Conservation (phyloP, 306 rosid genomes). For the Dicorynia guianensis region DNA sequence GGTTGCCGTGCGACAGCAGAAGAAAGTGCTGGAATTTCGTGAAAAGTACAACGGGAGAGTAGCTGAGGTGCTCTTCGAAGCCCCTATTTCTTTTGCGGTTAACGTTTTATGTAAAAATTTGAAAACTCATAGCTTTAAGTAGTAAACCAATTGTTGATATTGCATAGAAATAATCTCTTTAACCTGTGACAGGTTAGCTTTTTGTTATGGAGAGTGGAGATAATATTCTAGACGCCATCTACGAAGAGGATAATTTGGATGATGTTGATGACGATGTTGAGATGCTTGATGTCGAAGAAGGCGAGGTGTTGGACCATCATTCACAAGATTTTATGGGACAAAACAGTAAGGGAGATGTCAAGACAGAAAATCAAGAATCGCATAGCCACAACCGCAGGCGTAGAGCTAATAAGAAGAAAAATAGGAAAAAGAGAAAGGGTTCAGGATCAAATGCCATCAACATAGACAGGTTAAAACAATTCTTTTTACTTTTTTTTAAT, state of each 20-base stretch:
- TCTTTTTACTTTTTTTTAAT: background rate
- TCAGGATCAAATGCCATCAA: constrained; percentile 45
- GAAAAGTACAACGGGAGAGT: too few species aligned
- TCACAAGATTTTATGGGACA: constrained; percentile 37
- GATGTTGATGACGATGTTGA: constrained; percentile 68
- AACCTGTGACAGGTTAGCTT: background rate
- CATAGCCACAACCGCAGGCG: constrained; percentile 49
- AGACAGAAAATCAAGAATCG: constrained; percentile 41
- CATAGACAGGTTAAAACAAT: constrained; percentile 62
- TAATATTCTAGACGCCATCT: constrained; percentile 67
- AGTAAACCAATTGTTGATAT: too few species aligned
- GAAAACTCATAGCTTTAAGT: too few species aligned
- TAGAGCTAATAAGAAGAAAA: constrained; percentile 69
- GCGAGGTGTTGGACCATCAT: constrained; percentile 67
- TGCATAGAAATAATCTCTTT: background rate
- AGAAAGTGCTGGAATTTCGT: background rate
- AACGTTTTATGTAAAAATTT: too few species aligned
- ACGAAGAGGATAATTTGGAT: constrained; percentile 58
- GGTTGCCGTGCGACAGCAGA: too few species aligned
- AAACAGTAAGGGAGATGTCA: constrained; percentile 41
- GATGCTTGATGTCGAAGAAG: constrained; percentile 88
- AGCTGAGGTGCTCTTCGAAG: too few species aligned
- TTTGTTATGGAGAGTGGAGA: constrained; percentile 67
- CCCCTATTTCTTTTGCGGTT: too few species aligned
- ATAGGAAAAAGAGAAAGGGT: constrained; percentile 56